These are phyloP conservation scores for Neurospora terricola DNA, from an alignment of 495 filamentous ascomycete species.

Conservation along the genomic window DNA sequence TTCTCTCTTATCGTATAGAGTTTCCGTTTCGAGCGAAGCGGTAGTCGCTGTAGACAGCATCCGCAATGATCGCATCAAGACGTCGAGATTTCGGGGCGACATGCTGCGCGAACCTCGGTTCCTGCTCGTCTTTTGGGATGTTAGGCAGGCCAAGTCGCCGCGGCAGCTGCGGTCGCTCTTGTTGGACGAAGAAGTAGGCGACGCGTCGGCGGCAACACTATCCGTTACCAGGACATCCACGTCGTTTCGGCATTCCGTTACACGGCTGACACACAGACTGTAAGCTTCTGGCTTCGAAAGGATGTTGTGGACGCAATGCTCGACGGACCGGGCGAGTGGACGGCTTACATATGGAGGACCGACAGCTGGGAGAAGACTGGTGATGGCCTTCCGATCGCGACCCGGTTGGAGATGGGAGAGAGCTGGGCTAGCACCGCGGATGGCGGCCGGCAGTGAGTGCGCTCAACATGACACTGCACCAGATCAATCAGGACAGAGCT, in stretches of 20 bases:
- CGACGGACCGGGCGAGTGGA: constrained; percentile 12
- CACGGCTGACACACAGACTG: constrained; percentile 7
- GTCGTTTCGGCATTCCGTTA: constrained; percentile 19
- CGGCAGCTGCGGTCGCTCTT: constrained; percentile 4
- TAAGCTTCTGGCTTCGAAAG: constrained; percentile 20
- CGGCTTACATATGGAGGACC: constrained; percentile 14
- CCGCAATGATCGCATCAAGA: constrained; percentile 16
- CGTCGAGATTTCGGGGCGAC: not conserved
- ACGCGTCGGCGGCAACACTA: constrained; percentile 1
- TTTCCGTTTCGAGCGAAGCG: constrained; percentile 7
- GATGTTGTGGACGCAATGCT: constrained; percentile 18
- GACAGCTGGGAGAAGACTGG: constrained; percentile 1
- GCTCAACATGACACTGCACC: not conserved
- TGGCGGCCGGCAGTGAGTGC: not conserved
- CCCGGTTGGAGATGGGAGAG: not conserved
- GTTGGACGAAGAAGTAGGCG: constrained; percentile 10
- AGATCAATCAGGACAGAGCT: not conserved
- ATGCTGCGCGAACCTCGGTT: constrained; percentile 13
- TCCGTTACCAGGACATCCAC: constrained; percentile 12
- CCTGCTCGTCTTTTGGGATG: constrained; percentile 22
- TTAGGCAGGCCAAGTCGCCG: not conserved
- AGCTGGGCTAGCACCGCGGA: not conserved
- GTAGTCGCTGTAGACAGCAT: constrained; percentile 14
- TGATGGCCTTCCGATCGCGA: not conserved
- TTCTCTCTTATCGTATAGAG: constrained; percentile 19